A percentile compares a stretch with the other conserved stretches of the same genome.
Evolutionary conservation across 2,329 filamentous ascomycete genomes (phyloP).

Genomic region (Onygenales sp.): DNA sequence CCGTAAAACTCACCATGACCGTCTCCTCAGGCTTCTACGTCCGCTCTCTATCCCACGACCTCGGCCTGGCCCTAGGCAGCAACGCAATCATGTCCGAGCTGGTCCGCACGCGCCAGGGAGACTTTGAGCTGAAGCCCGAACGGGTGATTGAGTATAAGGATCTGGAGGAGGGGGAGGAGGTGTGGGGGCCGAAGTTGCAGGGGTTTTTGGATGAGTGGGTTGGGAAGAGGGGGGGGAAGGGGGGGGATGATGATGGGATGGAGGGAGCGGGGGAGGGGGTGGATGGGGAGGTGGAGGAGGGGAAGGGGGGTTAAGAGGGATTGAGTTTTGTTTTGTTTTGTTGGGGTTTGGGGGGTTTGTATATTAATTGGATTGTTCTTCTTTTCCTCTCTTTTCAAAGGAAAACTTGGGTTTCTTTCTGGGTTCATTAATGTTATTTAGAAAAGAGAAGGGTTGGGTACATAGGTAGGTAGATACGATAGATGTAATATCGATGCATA

Average conservation of each 20-base stretch:
- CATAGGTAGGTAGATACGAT: too few relatives aligned
- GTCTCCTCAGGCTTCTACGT: conserved; percentile 97
- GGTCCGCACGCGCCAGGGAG: conserved; percentile 67
- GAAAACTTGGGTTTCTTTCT: too few relatives aligned
- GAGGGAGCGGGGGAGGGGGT: not conserved
- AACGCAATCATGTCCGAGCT: conserved; percentile 80
- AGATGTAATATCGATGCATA: too few relatives aligned
- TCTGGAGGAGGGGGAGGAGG: conserved; percentile 62
- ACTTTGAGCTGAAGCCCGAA: conserved; percentile 60
- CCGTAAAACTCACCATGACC: conserved; percentile 76
- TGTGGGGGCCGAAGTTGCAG: conserved; percentile 71
- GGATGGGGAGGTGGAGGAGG: not conserved
- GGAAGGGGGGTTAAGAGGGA: not conserved
- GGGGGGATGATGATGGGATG: not conserved
- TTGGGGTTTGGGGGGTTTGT: not conserved
- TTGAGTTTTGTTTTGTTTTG: not conserved
- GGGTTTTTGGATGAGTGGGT: conserved; percentile 46
- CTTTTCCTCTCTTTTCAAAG: not conserved
- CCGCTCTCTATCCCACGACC: conserved; percentile 82
- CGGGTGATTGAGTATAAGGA: conserved; percentile 75
- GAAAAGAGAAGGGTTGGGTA: too few relatives aligned
- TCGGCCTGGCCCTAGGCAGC: conserved; percentile 72
- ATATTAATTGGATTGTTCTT: too few relatives aligned
- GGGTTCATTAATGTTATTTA: too few relatives aligned
- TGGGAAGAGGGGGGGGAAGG: conserved; percentile 25